Evolutionary conservation across 306 rosid genomes (phyloP).

Genomic region (Canavalia ensiformis): DNA sequence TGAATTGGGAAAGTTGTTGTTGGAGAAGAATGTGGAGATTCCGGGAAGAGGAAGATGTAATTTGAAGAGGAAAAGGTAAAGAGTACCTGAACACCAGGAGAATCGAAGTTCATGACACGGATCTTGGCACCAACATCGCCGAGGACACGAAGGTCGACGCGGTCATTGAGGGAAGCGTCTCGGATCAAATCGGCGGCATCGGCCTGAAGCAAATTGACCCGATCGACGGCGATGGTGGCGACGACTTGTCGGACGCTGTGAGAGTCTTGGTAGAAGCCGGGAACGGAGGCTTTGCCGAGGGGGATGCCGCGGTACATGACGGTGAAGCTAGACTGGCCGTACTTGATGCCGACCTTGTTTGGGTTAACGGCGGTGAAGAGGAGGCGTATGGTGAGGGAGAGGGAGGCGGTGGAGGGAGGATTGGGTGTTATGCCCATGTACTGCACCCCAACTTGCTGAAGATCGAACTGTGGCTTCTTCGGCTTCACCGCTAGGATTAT

Average conservation of each 20-base stretch:
- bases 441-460: slow-evolving; percentile 86
- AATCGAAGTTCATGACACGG: slow-evolving; percentile 86
- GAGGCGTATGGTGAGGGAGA: slow-evolving; percentile 75
- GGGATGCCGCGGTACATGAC: slow-evolving; percentile 99
- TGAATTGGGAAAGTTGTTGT: slow-evolving; percentile 9
- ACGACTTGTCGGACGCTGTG: slow-evolving; percentile 74
- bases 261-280: slow-evolving; percentile 83
- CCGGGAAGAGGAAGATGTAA: not conserved
- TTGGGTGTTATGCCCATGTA: slow-evolving; percentile 77
- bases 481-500: slow-evolving; percentile 87
- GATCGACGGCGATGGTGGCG: slow-evolving; percentile 83
- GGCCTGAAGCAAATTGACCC: slow-evolving; percentile 80
- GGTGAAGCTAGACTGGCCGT: slow-evolving; percentile 88
- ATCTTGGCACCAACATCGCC: slow-evolving; percentile 98
- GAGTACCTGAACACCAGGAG: slow-evolving; percentile 86
- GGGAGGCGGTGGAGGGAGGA: slow-evolving; percentile 62
- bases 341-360: slow-evolving; percentile 93
- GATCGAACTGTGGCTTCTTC: slow-evolving; percentile 96
- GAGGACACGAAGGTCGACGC: slow-evolving; percentile 81
- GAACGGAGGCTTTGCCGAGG: slow-evolving; percentile 79
- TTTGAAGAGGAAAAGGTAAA: not conserved
- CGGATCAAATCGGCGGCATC: slow-evolving; percentile 85
- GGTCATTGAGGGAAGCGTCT: slow-evolving; percentile 86
- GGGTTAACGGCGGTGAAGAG: slow-evolving; percentile 86
- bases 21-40: not conserved